These are phyloP conservation scores for Oryza nivara DNA, from an alignment of 176 grass and related monocot species.

Conservation along the genomic window DNA sequence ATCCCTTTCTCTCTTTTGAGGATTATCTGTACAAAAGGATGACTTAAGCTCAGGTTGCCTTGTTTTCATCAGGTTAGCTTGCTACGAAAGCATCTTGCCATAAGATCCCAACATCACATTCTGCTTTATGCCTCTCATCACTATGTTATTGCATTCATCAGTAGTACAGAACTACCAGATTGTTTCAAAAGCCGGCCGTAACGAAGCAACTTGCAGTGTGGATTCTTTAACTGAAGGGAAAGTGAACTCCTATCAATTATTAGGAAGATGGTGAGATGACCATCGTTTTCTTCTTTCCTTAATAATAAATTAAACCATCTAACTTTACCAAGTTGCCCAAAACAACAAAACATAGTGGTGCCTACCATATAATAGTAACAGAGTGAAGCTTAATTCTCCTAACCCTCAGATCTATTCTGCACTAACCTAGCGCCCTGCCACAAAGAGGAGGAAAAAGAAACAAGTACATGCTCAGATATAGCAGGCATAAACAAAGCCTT, in stretches of 20 bases:
- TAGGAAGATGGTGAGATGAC: slow-evolving; percentile 65
- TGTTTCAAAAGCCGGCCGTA: slow-evolving; percentile 30
- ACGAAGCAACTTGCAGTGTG: slow-evolving; percentile 34
- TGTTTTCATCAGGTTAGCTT: slow-evolving; percentile 29
- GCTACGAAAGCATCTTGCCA: slow-evolving; percentile 15
- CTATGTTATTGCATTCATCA: slow-evolving; percentile 32
- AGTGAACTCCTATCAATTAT: slow-evolving; percentile 50
- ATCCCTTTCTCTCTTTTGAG: slow-evolving; percentile 28
- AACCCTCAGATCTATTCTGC: slow-evolving; percentile 46
- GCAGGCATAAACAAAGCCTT: slow-evolving; percentile 31
- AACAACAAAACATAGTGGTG: slow-evolving; percentile 51
- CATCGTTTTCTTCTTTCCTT: slow-evolving; percentile 52
- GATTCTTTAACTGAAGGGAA: slow-evolving; percentile 50
- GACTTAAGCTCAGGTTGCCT: slow-evolving; percentile 37
- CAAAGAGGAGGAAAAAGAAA: slow-evolving; percentile 25
- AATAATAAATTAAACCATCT: slow-evolving; percentile 41
- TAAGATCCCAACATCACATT: slow-evolving; percentile 32
- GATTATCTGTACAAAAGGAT: slow-evolving; percentile 34
- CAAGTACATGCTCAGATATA: slow-evolving; percentile 45
- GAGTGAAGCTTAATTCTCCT: slow-evolving; percentile 34
- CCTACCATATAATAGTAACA: slow-evolving; percentile 52
- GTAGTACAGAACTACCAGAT: slow-evolving; percentile 21
- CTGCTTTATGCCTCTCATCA: slow-evolving; percentile 34
- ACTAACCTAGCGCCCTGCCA: slow-evolving; percentile 19
- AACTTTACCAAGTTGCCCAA: slow-evolving; percentile 62